Conservation (phyloP, 192 early-diverging fungal genomes). For the Coemansia sp. region DNA sequence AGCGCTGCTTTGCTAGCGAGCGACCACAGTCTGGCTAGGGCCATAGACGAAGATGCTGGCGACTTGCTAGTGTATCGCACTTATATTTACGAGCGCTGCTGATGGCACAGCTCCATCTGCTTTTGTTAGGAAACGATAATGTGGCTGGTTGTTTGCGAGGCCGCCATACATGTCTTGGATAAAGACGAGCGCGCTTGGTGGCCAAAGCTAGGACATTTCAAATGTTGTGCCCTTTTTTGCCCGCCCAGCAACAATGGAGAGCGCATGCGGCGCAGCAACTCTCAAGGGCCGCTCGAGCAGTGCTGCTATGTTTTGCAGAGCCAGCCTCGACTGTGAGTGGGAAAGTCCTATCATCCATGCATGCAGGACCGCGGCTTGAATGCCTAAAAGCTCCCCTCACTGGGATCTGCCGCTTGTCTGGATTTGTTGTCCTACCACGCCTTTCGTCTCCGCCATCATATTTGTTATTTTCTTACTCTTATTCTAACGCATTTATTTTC, state of each 20-base stretch:
- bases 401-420: background rate
- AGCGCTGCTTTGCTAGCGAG: background rate
- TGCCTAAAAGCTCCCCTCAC: background rate
- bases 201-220: too few relatives aligned
- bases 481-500: background rate
- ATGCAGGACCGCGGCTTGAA: constrained; percentile 1
- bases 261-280: background rate
- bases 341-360: background rate
- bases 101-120: background rate
- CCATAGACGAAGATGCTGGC: background rate
- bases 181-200: background rate
- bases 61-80: constrained; percentile 8
- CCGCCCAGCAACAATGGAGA: background rate
- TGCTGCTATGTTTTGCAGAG: too few relatives aligned
- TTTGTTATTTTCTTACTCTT: background rate
- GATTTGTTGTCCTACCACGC: background rate
- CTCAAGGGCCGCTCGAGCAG: too few relatives aligned
- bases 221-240: too few relatives aligned
- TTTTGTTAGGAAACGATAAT: background rate
- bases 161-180: background rate
- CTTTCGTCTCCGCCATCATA: too few relatives aligned
- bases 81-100: constrained; percentile 15
- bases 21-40: background rate
- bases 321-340: background rate
- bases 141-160: background rate